phyloP scores from a whole-genome alignment of 2,329 filamentous ascomycete species.

The Rhinocladiella mackenziei region DNA sequence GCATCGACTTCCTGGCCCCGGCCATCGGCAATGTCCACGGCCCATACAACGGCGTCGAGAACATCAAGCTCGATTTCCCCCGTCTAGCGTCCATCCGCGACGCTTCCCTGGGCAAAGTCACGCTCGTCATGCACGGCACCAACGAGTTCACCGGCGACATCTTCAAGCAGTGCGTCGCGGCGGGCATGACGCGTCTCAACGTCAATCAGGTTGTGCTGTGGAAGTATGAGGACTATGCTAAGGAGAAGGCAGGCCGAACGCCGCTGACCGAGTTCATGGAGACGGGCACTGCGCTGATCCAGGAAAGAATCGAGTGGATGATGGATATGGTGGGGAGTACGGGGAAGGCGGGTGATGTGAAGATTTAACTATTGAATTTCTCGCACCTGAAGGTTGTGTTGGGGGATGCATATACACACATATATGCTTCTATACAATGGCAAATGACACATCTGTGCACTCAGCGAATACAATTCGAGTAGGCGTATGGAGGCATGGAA shows the following conservation, averaged over 20 bases:
- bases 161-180: slow-evolving; percentile 52
- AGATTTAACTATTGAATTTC: slow-evolving; percentile 1
- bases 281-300: slow-evolving; percentile 52
- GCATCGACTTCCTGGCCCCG: slow-evolving; percentile 70
- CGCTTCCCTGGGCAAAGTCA: slow-evolving; percentile 47
- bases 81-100: slow-evolving; percentile 48
- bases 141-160: slow-evolving; percentile 55
- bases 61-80: slow-evolving; percentile 35
- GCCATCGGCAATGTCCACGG: slow-evolving; percentile 75
- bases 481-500: too few species aligned
- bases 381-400: not conserved
- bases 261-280: slow-evolving; percentile 54
- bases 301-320: slow-evolving; percentile 53
- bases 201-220: slow-evolving; percentile 54
- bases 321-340: slow-evolving; percentile 50
- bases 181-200: slow-evolving; percentile 55
- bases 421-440: too few species aligned
- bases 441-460: too few species aligned
- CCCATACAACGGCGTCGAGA: slow-evolving; percentile 53
- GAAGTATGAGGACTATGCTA: slow-evolving; percentile 47
- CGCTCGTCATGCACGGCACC: slow-evolving; percentile 56
- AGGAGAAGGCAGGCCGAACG: slow-evolving; percentile 48
- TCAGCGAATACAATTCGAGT: too few species aligned
- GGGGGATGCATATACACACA: too few species aligned
- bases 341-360: slow-evolving; percentile 34